phyloP scores from a whole-genome alignment of 1,284 basidiomycete genomes.

The Leccinum pachyderme region DNA sequence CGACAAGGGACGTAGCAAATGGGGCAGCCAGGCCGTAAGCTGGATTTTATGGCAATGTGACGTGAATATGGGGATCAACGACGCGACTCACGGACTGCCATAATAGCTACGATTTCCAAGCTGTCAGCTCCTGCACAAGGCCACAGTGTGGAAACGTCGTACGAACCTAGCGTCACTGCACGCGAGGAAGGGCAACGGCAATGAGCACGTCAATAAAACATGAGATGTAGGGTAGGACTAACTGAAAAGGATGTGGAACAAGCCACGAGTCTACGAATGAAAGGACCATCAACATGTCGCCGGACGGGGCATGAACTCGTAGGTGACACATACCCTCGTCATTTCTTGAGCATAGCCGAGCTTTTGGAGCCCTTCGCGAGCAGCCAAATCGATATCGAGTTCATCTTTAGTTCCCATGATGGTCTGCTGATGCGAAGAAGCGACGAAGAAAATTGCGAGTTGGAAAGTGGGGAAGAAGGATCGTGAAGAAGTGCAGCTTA shows the following conservation, averaged over 20 bases:
- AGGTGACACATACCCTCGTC: conserved; percentile 38
- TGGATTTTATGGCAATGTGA: conserved; percentile 21
- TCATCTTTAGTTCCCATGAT: conserved; percentile 11
- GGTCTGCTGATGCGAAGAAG: background rate
- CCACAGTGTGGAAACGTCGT: background rate
- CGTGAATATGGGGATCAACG: background rate
- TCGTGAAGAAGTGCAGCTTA: background rate
- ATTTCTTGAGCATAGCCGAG: conserved; percentile 53
- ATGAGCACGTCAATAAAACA: conserved; percentile 2
- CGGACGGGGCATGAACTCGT: no score
- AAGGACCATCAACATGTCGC: background rate
- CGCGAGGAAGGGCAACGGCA: background rate
- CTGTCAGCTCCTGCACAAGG: background rate
- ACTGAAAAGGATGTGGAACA: conserved; percentile 51
- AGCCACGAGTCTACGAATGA: conserved; percentile 42
- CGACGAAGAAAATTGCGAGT: background rate
- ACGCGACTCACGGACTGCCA: conserved; percentile 48
- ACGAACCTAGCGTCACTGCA: conserved; percentile 47
- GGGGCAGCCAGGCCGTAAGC: conserved; percentile 53
- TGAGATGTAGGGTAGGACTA: conserved; percentile 16
- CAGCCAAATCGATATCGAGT: conserved; percentile 22
- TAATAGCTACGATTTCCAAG: conserved; percentile 39
- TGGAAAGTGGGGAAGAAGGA: background rate
- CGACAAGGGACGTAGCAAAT: conserved; percentile 50
- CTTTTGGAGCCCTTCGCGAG: conserved; percentile 39